A percentile compares a stretch with the other conserved stretches of the same genome.
Conservation (phyloP, 352 stramenopile species). For the Blastocystis sp. region DNA sequence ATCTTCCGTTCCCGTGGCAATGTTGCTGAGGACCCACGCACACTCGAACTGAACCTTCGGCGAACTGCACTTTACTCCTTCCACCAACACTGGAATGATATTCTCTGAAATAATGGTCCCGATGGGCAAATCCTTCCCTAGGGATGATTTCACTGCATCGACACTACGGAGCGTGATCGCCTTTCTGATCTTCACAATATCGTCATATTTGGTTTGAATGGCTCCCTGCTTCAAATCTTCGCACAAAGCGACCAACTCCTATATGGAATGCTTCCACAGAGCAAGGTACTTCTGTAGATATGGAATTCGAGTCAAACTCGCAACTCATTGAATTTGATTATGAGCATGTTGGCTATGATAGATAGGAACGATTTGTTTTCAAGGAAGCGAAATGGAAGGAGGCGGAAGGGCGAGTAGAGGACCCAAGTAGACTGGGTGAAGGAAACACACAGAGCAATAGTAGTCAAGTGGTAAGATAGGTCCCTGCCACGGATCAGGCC, state of each 20-base stretch:
- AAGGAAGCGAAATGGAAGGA: background rate
- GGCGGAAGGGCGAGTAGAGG: background rate
- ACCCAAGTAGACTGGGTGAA: background rate
- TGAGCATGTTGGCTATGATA: too few relatives aligned
- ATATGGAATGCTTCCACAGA: background rate
- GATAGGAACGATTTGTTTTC: too few relatives aligned
- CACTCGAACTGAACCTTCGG: conserved; percentile 54
- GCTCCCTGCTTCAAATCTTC: conserved; percentile 19
- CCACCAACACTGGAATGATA: conserved; percentile 50
- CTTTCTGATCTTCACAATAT: conserved; percentile 17
- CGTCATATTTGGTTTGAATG: conserved; percentile 27
- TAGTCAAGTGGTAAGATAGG: conserved; percentile 70
- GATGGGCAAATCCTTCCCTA: conserved; percentile 33
- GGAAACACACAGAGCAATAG: conserved; percentile 37
- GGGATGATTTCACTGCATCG: background rate
- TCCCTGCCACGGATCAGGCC: conserved; percentile 69
- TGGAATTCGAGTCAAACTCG: conserved; percentile 34
- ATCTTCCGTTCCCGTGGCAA: conserved; percentile 41
- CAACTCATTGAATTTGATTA: background rate
- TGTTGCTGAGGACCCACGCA: conserved; percentile 63
- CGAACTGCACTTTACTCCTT: conserved; percentile 11
- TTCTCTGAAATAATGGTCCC: conserved; percentile 8
- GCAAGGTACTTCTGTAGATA: conserved; percentile 11
- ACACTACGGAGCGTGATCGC: conserved; percentile 39
- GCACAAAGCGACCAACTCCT: conserved; percentile 42